These are phyloP conservation scores for Fusarium penzigii DNA, from an alignment of 2,329 filamentous ascomycete species.

Conservation along the genomic window DNA sequence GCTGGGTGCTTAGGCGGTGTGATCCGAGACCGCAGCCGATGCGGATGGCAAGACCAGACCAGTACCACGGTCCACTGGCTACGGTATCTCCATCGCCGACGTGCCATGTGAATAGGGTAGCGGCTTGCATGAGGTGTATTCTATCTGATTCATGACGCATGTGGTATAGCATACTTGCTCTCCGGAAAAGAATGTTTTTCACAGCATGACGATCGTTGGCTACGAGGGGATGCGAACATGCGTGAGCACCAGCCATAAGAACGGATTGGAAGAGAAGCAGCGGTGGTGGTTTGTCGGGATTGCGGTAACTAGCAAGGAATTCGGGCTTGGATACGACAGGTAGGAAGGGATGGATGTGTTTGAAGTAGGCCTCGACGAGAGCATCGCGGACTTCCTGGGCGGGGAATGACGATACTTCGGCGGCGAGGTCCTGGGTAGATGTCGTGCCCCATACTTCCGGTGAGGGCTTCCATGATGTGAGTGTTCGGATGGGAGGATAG, in stretches of 20 bases:
- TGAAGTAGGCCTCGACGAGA: constrained; percentile 22
- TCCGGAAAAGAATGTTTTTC: constrained; percentile 26
- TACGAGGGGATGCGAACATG: constrained; percentile 24
- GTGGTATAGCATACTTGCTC: constrained; percentile 28
- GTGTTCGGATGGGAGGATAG: constrained; percentile 25
- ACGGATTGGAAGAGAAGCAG: constrained; percentile 23
- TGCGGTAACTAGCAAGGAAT: constrained; percentile 23
- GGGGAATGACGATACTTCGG: constrained; percentile 24
- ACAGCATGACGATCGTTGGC: constrained; percentile 26
- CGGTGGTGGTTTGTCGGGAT: constrained; percentile 23
- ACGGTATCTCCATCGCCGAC: constrained; percentile 27
- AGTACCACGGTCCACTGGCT: constrained; percentile 26
- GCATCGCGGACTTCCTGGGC: constrained; percentile 29
- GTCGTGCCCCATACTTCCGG: constrained; percentile 21
- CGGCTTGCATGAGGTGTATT: constrained; percentile 27
- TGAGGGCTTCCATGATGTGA: constrained; percentile 25
- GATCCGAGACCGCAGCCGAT: constrained; percentile 23
- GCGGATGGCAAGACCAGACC: constrained; percentile 25
- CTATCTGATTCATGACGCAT: constrained; percentile 28
- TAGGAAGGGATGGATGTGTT: constrained; percentile 27
- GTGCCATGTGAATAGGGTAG: constrained; percentile 25
- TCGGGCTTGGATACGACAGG: constrained; percentile 27
- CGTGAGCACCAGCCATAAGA: constrained; percentile 27
- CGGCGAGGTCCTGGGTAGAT: constrained; percentile 17
- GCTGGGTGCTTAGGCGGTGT: constrained; percentile 21